Base-by-base conservation (phyloP, 2,329 filamentous ascomycete genomes). In the Diplodia mutila region DNA sequence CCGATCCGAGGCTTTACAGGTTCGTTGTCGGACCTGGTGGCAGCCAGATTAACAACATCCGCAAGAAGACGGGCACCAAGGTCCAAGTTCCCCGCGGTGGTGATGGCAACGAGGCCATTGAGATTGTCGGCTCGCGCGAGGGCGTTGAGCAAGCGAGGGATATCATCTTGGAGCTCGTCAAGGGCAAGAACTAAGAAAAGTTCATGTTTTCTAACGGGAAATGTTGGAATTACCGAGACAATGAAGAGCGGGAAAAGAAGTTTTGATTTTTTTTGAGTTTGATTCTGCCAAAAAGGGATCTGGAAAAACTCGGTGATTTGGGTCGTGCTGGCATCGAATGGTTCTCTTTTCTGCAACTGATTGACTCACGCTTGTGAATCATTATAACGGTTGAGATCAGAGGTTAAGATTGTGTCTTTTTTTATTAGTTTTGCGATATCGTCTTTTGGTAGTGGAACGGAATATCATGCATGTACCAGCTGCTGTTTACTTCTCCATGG, bases 21-120 rank as follows among this genome's bases (percentile, higher is more conserved):
- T 91, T 91, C 71, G 92, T 99, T 59, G 93, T 99, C 72, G 95
- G 95, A 4, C 89, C 90, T 71, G 91, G 91, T 69, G 95, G 95
- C 68, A 91, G 88, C 79, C 94, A 94, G 80, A 96, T 99, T 78
- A 97, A 97, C 81, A 84, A 88, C 51, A 97, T 99, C 77, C 89
- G 95, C 73, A 93, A 92, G 82, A 89, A 95, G 83, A 97, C 93
- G 63, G 92, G 91, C 66, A 97, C 94, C 81, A 93, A 91, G 81
- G 96, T 99, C 77, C 93, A 94, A 71, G 94, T 99, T 49, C 95
- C 95, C 25, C 89, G 92, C 72, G 90, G 92, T 75, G 91, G 96
- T 79, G 83, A 83, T 59, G 81, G 83, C 72, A 86, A 84, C 25
- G 94, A 97, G 79, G 92, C 94, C 4, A 97, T 99, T 77, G 93